Evolutionary conservation across 352 stramenopile genomes (phyloP).

Genomic region (Globisporangium cederbergense): DNA sequence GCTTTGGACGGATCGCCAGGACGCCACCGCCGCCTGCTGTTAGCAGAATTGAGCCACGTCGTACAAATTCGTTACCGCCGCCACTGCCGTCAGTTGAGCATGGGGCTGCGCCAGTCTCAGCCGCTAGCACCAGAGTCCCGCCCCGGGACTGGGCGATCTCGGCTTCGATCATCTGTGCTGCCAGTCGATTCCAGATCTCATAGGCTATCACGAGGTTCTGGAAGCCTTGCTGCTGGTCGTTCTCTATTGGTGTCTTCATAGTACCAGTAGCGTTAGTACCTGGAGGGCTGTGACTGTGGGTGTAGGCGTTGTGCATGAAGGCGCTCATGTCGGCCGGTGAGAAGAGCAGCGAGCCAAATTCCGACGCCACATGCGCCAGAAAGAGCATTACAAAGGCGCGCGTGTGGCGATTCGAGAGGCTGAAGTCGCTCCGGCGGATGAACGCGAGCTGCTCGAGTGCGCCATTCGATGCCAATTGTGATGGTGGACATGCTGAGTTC

Average conservation of each 20-base stretch:
- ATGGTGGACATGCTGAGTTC: too few species aligned
- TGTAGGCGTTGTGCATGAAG: slow-evolving; percentile 47
- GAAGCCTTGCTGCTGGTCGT: slow-evolving; percentile 20
- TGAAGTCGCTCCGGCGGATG: slow-evolving; percentile 35
- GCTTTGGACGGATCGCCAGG: slow-evolving; percentile 26
- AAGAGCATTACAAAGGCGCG: slow-evolving; percentile 35
- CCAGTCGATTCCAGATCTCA: slow-evolving; percentile 40
- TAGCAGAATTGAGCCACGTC: neutral
- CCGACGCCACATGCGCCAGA: slow-evolving; percentile 40
- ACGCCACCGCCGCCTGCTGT: neutral
- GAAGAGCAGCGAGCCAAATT: slow-evolving; percentile 62
- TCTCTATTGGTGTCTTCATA: neutral
- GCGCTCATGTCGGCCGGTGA: slow-evolving; percentile 53
- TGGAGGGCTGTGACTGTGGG: slow-evolving; percentile 7
- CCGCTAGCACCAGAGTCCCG: neutral
- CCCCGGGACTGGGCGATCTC: slow-evolving; percentile 40
- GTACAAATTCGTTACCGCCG: neutral
- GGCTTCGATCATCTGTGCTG: slow-evolving; percentile 34
- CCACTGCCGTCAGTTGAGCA: neutral
- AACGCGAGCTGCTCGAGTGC: slow-evolving; percentile 35
- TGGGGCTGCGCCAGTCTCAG: neutral
- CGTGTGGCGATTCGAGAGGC: slow-evolving; percentile 37
- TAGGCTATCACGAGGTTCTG: slow-evolving; percentile 33
- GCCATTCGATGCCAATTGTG: slow-evolving; percentile 5
- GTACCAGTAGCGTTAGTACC: neutral